Conservation (phyloP, 495 filamentous ascomycete genomes). For the Penicillium taxi region DNA sequence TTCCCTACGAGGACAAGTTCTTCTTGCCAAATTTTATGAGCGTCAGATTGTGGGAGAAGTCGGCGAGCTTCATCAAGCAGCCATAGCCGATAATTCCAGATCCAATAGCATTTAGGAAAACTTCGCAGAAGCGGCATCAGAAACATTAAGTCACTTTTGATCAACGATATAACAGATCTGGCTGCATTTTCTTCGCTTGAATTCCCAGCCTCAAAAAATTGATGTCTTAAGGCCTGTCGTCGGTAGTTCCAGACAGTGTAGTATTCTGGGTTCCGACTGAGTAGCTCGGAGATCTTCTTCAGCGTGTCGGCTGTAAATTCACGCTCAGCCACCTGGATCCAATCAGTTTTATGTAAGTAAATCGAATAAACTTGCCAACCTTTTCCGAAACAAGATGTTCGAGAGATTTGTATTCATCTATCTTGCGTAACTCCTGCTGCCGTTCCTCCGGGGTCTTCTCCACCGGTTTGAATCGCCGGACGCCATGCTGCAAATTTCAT, state of each 20-base stretch:
- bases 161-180: slow-evolving; percentile 38
- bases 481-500: slow-evolving; percentile 58
- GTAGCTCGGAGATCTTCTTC: slow-evolving; percentile 66
- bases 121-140: slow-evolving; percentile 73
- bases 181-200: slow-evolving; percentile 5
- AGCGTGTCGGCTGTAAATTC: slow-evolving; percentile 61
- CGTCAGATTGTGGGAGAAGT: slow-evolving; percentile 45
- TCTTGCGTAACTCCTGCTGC: slow-evolving; percentile 64
- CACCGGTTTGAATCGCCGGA: slow-evolving; percentile 53
- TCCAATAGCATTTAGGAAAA: slow-evolving; percentile 98
- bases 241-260: slow-evolving; percentile 98
- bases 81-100: slow-evolving; percentile 97
- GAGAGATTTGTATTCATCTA: slow-evolving; percentile 66
- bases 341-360: slow-evolving; percentile 2
- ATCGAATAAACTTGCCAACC: slow-evolving; percentile 35
- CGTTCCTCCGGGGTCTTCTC: slow-evolving; percentile 56
- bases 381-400: slow-evolving; percentile 55
- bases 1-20: slow-evolving; percentile 75
- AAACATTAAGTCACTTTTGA: slow-evolving; percentile 67
- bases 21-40: slow-evolving; percentile 65
- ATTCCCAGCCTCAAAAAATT: slow-evolving; percentile 28
- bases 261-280: slow-evolving; percentile 89
- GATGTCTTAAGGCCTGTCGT: slow-evolving; percentile 52
- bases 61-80: slow-evolving; percentile 61
- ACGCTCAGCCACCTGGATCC: slow-evolving; percentile 41